These are phyloP conservation scores for Tilletia caries DNA, from an alignment of 1,284 basidiomycete genomes.

Conservation along the genomic window DNA sequence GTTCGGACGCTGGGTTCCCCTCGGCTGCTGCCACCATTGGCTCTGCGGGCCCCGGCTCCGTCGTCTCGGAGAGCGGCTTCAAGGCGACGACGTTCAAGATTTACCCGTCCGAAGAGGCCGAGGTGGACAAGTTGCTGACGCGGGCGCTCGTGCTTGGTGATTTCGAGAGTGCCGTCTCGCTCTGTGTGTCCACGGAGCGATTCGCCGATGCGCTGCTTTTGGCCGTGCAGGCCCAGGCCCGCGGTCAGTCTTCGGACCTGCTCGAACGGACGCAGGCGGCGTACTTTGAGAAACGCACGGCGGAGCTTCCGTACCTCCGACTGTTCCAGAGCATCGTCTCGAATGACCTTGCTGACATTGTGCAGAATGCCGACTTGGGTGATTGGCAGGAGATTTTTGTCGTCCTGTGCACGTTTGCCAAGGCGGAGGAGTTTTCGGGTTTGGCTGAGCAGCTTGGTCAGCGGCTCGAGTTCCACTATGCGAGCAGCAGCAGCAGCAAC, in stretches of 20 bases:
- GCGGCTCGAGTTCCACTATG: slow-evolving; percentile 77
- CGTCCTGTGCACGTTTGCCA: slow-evolving; percentile 91
- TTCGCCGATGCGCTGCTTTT: slow-evolving; percentile 92
- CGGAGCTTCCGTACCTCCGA: slow-evolving; percentile 78
- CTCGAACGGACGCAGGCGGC: slow-evolving; percentile 84
- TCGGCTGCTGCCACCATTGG: slow-evolving; percentile 59
- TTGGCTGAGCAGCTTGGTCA: slow-evolving; percentile 88
- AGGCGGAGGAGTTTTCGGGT: slow-evolving; percentile 74
- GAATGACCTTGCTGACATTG: slow-evolving; percentile 85
- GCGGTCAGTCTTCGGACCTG: slow-evolving; percentile 78
- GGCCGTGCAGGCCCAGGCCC: slow-evolving; percentile 62
- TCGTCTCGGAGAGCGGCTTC: slow-evolving; percentile 66
- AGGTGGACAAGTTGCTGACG: slow-evolving; percentile 82
- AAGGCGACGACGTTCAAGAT: slow-evolving; percentile 80
- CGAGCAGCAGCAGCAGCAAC: not conserved
- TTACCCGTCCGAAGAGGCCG: slow-evolving; percentile 81
- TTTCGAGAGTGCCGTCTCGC: slow-evolving; percentile 83
- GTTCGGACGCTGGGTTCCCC: slow-evolving; percentile 14
- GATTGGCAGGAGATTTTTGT: slow-evolving; percentile 99
- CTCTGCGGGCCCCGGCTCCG: slow-evolving; percentile 62
- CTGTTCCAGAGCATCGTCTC: slow-evolving; percentile 93
- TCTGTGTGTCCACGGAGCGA: slow-evolving; percentile 83
- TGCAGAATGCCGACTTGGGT: slow-evolving; percentile 87
- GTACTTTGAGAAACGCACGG: slow-evolving; percentile 81
- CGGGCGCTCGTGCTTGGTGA: slow-evolving; percentile 91